Evolutionary conservation across 768 basidiomycete genomes (phyloP), one percentile per base, ranked within the genome.

Genomic region (Russula brevipes): DNA sequence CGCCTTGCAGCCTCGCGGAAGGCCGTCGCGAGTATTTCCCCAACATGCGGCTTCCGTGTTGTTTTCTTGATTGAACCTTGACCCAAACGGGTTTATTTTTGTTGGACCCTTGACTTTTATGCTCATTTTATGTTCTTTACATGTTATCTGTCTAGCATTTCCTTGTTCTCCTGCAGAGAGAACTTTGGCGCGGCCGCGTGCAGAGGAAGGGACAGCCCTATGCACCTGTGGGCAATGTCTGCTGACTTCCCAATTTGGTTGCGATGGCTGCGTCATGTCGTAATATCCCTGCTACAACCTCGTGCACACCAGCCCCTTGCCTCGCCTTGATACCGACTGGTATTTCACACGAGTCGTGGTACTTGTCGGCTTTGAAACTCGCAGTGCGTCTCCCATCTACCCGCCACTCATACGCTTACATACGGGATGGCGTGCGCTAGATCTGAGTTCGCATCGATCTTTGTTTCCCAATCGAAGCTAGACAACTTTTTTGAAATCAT

Each of bases 11-110:
- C 16, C 16, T 53, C 36, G 36, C 57, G 52, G 45, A 38, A 51
- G 38, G 57, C 36, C 57, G 51, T 51, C 54, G 51, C n/a, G 17
- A 6, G 8, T 17, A 54, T 47, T 14, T 19, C 38, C 47, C 31
- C 45, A 51, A 55, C 63, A 64, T 30, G 58, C 46, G 44, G 47
- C n/a, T 44, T 45, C 36, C 46, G 47, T 60, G 63, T 36, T 51
- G 38, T 41, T 54, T 46, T 49, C 36, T 57, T 35, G 14, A 63
- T 53, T 24, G 16, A 36, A 19, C 42, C 16, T 46, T 38, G 44
- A n/a, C 33, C 59, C 19, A 8, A 45, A 38, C 17, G 8, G 36
- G 4, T 36, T 39, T 3, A 24, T 46, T 33, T 16, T 33, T 3
- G 24, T 31, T 11, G 17, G 30, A 30, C 38, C 16, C 19, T 42